These are phyloP conservation scores for Colletotrichum lindemuthianum DNA, from an alignment of 2,329 filamentous ascomycete species.

Conservation along the genomic window DNA sequence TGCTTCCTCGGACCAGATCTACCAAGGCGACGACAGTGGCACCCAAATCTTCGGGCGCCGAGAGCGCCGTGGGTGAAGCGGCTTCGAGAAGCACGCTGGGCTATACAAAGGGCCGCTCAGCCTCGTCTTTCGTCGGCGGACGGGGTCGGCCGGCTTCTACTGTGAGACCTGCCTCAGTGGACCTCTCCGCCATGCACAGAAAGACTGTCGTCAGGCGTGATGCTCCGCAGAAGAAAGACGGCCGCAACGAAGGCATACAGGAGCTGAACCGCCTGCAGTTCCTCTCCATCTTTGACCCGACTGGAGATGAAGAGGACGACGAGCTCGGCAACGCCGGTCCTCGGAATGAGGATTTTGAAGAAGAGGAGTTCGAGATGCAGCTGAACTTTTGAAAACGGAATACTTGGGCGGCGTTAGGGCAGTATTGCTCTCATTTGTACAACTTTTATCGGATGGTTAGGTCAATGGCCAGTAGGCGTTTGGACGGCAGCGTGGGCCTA, in stretches of 20 bases:
- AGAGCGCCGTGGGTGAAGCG: slow-evolving; percentile 69
- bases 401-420: slow-evolving; percentile 25
- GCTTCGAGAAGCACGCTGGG: slow-evolving; percentile 85
- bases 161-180: slow-evolving; percentile 22
- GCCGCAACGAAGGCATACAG: slow-evolving; percentile 43
- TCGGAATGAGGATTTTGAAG: slow-evolving; percentile 55
- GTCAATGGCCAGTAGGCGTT: slow-evolving; percentile 26
- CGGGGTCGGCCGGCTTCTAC: slow-evolving; percentile 34
- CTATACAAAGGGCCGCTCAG: slow-evolving; percentile 79
- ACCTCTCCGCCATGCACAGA: neutral
- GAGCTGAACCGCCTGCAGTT: slow-evolving; percentile 60
- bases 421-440: slow-evolving; percentile 22
- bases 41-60: slow-evolving; percentile 60
- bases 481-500: slow-evolving; percentile 24
- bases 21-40: slow-evolving; percentile 51
- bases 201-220: slow-evolving; percentile 28
- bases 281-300: slow-evolving; percentile 65
- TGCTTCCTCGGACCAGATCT: slow-evolving; percentile 44
- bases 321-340: slow-evolving; percentile 43
- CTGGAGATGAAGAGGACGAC: slow-evolving; percentile 58
- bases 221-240: slow-evolving; percentile 31
- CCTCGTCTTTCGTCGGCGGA: slow-evolving; percentile 55
- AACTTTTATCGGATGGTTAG: slow-evolving; percentile 9
- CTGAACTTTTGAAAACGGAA: slow-evolving; percentile 41
- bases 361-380: slow-evolving; percentile 66